phyloP scores from a whole-genome alignment of 75 land plant genomes.

The Chamaecyparis obtusa region DNA sequence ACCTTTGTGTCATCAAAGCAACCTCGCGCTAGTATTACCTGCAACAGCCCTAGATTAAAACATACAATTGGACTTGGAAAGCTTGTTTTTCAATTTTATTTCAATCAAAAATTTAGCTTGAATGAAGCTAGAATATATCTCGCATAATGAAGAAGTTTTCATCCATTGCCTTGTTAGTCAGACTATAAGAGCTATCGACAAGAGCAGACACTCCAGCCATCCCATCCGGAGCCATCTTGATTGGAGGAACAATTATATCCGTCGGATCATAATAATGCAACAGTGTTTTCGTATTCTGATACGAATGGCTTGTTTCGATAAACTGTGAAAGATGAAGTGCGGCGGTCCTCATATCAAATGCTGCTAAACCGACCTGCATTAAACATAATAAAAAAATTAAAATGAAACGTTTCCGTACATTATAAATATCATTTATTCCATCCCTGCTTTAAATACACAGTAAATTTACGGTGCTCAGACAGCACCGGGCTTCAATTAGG shows the following conservation, averaged over 20 bases:
- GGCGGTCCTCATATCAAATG: conserved; percentile 92
- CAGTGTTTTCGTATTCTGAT: conserved; percentile 89
- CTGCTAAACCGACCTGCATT: conserved; percentile 93
- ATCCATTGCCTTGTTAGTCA: conserved; percentile 52
- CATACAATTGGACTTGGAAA: not conserved
- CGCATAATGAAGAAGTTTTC: not conserved
- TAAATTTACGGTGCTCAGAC: no score
- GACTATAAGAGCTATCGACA: conserved; percentile 48
- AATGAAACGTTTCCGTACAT: not conserved
- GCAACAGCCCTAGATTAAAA: conserved; percentile 10
- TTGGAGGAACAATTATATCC: conserved; percentile 78
- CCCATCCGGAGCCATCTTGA: conserved; percentile 63
- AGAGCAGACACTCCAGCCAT: conserved; percentile 76
- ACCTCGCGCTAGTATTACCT: conserved; percentile 76
- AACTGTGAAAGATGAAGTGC: conserved; percentile 93
- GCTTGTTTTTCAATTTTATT: not conserved
- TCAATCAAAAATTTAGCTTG: not conserved
- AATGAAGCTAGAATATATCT: not conserved
- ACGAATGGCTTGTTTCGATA: conserved; percentile 97
- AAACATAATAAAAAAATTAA: not conserved
- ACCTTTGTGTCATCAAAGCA: conserved; percentile 99
- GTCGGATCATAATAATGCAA: conserved; percentile 87
- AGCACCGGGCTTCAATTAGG: not conserved
- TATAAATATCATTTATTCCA: not conserved
- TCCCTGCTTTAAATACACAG: not conserved